Conservation (phyloP, 805 yeast species). For the Pichia eremophila region DNA sequence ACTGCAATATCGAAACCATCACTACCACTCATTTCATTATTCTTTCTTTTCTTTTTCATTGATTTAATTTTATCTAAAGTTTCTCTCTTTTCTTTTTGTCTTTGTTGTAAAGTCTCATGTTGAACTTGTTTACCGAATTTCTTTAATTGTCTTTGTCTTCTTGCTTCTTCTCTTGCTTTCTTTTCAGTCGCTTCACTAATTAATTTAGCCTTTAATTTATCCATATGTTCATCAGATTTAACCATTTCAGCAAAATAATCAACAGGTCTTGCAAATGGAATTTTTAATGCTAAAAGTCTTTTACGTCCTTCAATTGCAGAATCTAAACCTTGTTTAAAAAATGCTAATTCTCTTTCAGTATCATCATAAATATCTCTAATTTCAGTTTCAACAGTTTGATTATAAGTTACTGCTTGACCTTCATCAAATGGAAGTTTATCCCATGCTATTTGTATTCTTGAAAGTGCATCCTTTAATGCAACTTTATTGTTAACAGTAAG, state of each 20-base stretch:
- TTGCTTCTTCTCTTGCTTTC: constrained; percentile 88
- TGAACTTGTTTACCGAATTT: constrained; percentile 97
- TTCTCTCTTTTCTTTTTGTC: constrained; percentile 88
- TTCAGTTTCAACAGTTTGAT: constrained; percentile 48
- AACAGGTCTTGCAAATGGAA: constrained; percentile 85
- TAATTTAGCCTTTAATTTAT: constrained; percentile 72
- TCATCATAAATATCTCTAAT: constrained; percentile 90
- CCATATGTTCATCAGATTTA: constrained; percentile 97
- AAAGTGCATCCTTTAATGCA: constrained; percentile 67
- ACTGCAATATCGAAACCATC: constrained; percentile 85
- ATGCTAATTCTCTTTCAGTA: constrained; percentile 89
- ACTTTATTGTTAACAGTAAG: constrained; percentile 78
- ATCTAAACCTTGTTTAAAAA: constrained; percentile 86
- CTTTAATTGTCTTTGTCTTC: constrained; percentile 88
- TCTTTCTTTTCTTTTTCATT: constrained; percentile 81
- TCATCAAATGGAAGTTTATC: constrained; percentile 67
- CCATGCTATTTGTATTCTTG: constrained; percentile 59
- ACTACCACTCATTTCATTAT: constrained; percentile 54
- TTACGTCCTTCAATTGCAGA: constrained; percentile 70
- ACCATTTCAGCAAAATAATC: constrained; percentile 99
- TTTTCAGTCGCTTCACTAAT: constrained; percentile 68
- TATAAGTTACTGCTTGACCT: constrained; percentile 65
- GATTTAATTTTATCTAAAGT: constrained; percentile 83
- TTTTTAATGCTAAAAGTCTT: constrained; percentile 55
- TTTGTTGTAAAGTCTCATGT: constrained; percentile 82